A percentile compares a stretch with the other conserved stretches of the same genome.
These are phyloP conservation scores for Mytilinidion resinicola DNA, from an alignment of 495 filamentous ascomycete species.

Conservation along the genomic window DNA sequence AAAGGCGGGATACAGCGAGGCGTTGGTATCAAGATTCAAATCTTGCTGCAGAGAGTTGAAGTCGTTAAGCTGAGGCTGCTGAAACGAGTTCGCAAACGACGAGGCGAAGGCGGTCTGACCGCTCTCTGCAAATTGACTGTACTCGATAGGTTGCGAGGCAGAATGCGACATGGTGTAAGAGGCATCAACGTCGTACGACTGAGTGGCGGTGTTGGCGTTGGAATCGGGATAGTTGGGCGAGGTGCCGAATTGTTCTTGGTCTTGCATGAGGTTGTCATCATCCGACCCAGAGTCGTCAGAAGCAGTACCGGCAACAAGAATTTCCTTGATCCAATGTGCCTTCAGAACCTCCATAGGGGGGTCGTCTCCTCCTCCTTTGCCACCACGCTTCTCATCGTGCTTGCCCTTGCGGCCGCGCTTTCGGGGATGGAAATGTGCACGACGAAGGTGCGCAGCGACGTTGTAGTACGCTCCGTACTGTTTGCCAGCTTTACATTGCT, in stretches of 20 bases:
- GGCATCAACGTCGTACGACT: not conserved
- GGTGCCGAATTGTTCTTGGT: not conserved
- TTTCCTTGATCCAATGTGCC: slow-evolving; percentile 68
- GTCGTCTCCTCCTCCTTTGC: slow-evolving; percentile 76
- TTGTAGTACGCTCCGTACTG: slow-evolving; percentile 92
- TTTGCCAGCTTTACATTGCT: slow-evolving; percentile 72
- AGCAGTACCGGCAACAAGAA: slow-evolving; percentile 43
- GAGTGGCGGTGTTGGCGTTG: not conserved
- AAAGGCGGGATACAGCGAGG: not conserved
- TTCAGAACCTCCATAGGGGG: slow-evolving; percentile 77
- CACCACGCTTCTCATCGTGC: slow-evolving; percentile 63
- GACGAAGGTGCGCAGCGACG: slow-evolving; percentile 82
- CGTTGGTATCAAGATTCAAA: not conserved
- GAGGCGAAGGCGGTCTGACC: not conserved
- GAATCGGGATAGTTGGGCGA: not conserved
- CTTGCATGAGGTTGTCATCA: not conserved
- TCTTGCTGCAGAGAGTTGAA: not conserved
- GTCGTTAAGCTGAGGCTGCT: not conserved
- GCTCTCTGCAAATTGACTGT: not conserved
- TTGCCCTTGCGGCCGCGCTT: slow-evolving; percentile 50
- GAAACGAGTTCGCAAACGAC: not conserved
- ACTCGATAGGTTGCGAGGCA: not conserved
- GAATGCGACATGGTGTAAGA: not conserved
- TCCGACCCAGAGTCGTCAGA: not conserved
- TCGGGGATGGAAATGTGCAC: slow-evolving; percentile 76